phyloP scores from a whole-genome alignment of 1,284 basidiomycete species.

The Papiliotrema flavescens region DNA sequence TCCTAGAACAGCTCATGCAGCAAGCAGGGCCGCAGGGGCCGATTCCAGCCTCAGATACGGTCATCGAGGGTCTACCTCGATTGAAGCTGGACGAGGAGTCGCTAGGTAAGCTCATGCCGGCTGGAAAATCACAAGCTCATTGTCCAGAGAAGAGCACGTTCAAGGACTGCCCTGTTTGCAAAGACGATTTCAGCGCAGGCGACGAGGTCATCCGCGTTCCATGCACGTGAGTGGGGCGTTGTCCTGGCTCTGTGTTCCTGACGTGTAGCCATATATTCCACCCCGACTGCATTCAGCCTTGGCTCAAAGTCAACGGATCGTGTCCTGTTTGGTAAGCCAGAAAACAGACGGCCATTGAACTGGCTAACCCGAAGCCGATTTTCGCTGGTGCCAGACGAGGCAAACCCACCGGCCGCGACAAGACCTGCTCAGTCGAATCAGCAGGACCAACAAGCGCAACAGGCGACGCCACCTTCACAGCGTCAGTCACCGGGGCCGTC shows the following conservation, averaged over 20 bases:
- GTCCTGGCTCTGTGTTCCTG: background rate
- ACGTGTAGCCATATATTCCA: constrained; percentile 44
- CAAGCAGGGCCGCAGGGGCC: constrained; percentile 46
- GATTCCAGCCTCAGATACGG: constrained; percentile 39
- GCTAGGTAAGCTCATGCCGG: constrained; percentile 23
- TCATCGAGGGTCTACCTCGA: constrained; percentile 44
- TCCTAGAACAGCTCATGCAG: constrained; percentile 46
- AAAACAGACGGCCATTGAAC: background rate
- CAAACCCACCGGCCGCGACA: constrained; percentile 4
- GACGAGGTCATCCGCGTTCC: constrained; percentile 41
- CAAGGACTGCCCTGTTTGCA: constrained; percentile 47
- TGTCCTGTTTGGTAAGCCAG: constrained; percentile 46
- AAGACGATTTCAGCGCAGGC: constrained; percentile 41
- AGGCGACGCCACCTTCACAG: background rate
- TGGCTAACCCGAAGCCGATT: constrained; percentile 37
- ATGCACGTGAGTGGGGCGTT: constrained; percentile 33
- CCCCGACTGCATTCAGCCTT: constrained; percentile 44
- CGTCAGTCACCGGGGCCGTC: background rate
- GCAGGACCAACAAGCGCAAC: background rate
- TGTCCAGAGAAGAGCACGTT: constrained; percentile 32
- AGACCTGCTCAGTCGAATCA: background rate
- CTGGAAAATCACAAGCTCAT: background rate
- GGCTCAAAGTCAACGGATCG: constrained; percentile 46
- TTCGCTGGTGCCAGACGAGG: constrained; percentile 41
- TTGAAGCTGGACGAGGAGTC: constrained; percentile 36